Base-by-base conservation (phyloP, 2,329 filamentous ascomycete genomes). In the Juglanconis juglandina region DNA sequence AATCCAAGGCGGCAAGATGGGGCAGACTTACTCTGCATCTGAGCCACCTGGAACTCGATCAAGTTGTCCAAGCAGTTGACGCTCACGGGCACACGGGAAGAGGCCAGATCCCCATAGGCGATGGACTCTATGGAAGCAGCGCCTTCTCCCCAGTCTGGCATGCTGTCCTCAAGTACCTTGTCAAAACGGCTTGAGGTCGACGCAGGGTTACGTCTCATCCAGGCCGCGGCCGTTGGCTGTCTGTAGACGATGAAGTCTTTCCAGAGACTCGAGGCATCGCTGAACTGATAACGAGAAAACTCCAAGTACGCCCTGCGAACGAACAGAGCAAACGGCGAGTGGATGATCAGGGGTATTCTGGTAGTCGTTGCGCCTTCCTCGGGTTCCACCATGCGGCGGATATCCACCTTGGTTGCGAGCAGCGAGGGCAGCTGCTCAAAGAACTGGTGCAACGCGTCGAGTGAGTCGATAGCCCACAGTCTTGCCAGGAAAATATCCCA, bases 1-100 rank as follows among this genome's bases (percentile, higher is more conserved):
- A 14, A 5, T 4, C 32, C 7, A 47, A 3, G 11, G 8, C n/a
- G 30, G 1, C 8, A 2, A 17, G 5, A 34, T 34, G 5, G 10
- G 39, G 34, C 10, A 13, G 10, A 74, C 78, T 69, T 75, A 88
- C 89, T 90, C 71, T 97, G 93, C 76, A 97, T 86, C 71, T 92
- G 87, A 64, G 91, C 88, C 42, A 98, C 88, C 69, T 96, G 93
- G 67, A 95, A 96, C 66, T 96, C 91, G 24, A 98, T 76, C 34
- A 97, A 77, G 35, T 84, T 85, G 70, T 96, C 91, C 7, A 95
- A 80, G 69, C 96, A 92, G 66, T 94, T 88, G 0, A 86, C 87
- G 72, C 91, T 95, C 58, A 91, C 81, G 2, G 81, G 73, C 14
- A 81, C 64, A 1, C 75, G 46, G 6, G 56, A 48, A n/a, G 66